Evolutionary conservation across 257 asterid genomes (phyloP).

Genomic region (Sherardia arvensis): DNA sequence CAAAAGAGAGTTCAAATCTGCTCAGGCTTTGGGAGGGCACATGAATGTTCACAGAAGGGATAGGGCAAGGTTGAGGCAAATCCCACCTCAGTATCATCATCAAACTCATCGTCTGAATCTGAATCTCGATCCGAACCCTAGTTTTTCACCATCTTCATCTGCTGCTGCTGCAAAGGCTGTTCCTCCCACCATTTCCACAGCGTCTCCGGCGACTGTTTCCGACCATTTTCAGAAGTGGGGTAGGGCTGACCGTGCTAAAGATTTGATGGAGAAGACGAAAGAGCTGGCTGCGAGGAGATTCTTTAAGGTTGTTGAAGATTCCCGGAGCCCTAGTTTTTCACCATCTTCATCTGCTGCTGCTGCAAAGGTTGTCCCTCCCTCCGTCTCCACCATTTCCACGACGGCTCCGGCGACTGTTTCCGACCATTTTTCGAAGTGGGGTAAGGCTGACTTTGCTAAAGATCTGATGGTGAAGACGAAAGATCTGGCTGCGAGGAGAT

Average conservation of each 20-base stretch:
- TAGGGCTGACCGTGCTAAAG: slow-evolving; percentile 4
- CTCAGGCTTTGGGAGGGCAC: slow-evolving; percentile 97
- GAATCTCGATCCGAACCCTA: slow-evolving; percentile 56
- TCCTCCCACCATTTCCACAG: slow-evolving; percentile 18
- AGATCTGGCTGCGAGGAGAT: slow-evolving; percentile 5
- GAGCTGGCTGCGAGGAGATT: slow-evolving; percentile 7
- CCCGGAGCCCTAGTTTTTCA: slow-evolving; percentile 28
- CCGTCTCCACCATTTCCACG: slow-evolving; percentile 11
- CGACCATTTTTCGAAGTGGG: slow-evolving; percentile 14
- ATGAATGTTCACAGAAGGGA: slow-evolving; percentile 95
- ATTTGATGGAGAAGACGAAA: slow-evolving; percentile 12
- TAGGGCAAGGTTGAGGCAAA: slow-evolving; percentile 54
- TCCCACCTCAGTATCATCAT: slow-evolving; percentile 22
- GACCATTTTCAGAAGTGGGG: slow-evolving; percentile 14
- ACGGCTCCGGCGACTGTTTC: slow-evolving; percentile 9
- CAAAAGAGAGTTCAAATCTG: slow-evolving; percentile 83
- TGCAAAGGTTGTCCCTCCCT: slow-evolving; percentile 18
- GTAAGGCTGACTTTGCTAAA: slow-evolving; percentile 4
- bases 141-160: background rate
- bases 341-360: slow-evolving; percentile 22
- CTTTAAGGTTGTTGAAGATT: slow-evolving; percentile 23
- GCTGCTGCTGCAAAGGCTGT: slow-evolving; percentile 11
- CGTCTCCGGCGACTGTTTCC: slow-evolving; percentile 8
- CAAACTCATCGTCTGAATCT: no score
- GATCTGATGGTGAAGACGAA: slow-evolving; percentile 13